phyloP scores from a whole-genome alignment of 208 protist genomes.

The Leishmania arabica region DNA sequence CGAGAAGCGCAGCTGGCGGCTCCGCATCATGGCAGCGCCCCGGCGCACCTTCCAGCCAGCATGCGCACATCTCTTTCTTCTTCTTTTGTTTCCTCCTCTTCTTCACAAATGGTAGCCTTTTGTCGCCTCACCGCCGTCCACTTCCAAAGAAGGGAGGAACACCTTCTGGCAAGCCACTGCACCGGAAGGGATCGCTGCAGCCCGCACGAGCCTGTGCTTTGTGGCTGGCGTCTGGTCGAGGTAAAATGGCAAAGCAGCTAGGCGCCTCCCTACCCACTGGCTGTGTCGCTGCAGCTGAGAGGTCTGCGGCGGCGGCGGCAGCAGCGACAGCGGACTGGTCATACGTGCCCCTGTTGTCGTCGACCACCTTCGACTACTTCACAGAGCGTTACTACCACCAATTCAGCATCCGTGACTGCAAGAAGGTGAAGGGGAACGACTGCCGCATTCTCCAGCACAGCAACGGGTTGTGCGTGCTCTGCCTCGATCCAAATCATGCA shows the following conservation, averaged over 20 bases:
- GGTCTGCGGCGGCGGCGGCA: not conserved
- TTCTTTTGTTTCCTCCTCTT: not conserved
- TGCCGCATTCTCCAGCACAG: constrained; percentile 82
- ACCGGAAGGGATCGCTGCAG: not conserved
- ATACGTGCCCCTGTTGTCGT: constrained; percentile 28
- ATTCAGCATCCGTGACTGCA: constrained; percentile 69
- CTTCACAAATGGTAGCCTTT: not conserved
- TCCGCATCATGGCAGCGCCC: not conserved
- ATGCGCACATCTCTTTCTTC: not conserved
- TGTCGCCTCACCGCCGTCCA: not conserved
- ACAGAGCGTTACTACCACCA: constrained; percentile 84
- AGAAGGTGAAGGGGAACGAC: constrained; percentile 68
- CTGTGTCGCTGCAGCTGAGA: not conserved
- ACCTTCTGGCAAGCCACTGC: not conserved
- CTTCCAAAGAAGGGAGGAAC: not conserved
- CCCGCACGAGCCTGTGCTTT: not conserved
- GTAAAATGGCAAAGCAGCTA: not conserved
- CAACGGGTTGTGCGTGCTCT: constrained; percentile 83
- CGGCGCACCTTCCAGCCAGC: not conserved
- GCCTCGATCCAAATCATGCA: constrained; percentile 71
- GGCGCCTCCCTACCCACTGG: not conserved
- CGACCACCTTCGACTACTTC: constrained; percentile 76
- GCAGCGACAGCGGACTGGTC: constrained; percentile 16
- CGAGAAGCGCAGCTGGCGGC: not conserved
- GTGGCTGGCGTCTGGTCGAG: not conserved